phyloP scores from a whole-genome alignment of 2,329 filamentous ascomycete species.

The Aspergillus tanneri region DNA sequence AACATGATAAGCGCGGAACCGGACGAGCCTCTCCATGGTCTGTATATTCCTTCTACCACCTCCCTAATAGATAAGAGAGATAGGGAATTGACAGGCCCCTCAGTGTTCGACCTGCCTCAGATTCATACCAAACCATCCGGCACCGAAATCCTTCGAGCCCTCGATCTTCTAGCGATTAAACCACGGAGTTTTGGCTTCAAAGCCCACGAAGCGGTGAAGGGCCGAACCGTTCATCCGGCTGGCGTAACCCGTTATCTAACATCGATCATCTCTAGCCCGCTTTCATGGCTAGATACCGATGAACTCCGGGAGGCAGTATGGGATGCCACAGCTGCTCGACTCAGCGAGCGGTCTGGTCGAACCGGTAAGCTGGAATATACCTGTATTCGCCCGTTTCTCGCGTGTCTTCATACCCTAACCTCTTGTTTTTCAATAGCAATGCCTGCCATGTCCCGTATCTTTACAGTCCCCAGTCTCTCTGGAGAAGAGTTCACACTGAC shows the following conservation, averaged over 20 bases:
- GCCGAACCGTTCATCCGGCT: slow-evolving; percentile 36
- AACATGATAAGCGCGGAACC: slow-evolving; percentile 37
- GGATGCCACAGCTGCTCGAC: slow-evolving; percentile 73
- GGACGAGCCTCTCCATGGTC: slow-evolving; percentile 42
- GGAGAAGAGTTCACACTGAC: slow-evolving; percentile 60
- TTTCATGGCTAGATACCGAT: slow-evolving; percentile 48
- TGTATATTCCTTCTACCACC: slow-evolving; percentile 16
- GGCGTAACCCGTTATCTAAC: slow-evolving; percentile 49
- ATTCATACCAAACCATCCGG: slow-evolving; percentile 73
- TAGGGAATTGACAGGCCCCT: slow-evolving; percentile 34
- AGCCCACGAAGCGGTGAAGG: slow-evolving; percentile 27
- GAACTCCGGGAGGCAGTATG: slow-evolving; percentile 54
- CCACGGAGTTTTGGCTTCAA: slow-evolving; percentile 53
- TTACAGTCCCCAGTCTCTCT: slow-evolving; percentile 54
- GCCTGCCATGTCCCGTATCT: slow-evolving; percentile 61
- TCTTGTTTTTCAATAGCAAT: slow-evolving; percentile 48
- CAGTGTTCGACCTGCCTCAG: slow-evolving; percentile 76
- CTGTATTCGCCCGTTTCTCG: not conserved
- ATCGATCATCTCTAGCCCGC: slow-evolving; percentile 46
- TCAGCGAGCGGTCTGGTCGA: slow-evolving; percentile 84
- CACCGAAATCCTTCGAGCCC: slow-evolving; percentile 60
- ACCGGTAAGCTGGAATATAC: slow-evolving; percentile 50
- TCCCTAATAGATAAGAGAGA: slow-evolving; percentile 21
- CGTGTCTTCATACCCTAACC: slow-evolving; percentile 1
- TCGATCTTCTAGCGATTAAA: slow-evolving; percentile 65